phyloP scores from a whole-genome alignment of 495 filamentous ascomycete species.

The Podospora tetraspora region DNA sequence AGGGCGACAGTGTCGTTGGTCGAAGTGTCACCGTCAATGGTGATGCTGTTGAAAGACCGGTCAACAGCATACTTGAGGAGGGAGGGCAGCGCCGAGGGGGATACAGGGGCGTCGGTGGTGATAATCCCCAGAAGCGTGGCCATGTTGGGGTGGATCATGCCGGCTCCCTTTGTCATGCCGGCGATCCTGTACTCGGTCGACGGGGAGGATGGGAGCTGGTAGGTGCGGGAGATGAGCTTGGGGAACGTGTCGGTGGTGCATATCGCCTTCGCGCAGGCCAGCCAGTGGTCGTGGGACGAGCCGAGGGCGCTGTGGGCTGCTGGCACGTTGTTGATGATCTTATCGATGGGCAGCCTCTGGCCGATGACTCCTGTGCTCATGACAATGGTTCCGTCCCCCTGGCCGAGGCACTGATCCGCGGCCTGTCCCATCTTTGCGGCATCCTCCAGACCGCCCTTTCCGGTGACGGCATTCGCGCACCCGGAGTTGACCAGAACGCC shows the following conservation, averaged over 20 bases:
- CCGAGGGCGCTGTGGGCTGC: slow-evolving; percentile 63
- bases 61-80: slow-evolving; percentile 72
- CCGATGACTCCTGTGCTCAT: slow-evolving; percentile 99
- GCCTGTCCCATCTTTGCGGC: slow-evolving; percentile 73
- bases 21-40: slow-evolving; percentile 91
- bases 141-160: slow-evolving; percentile 99
- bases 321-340: slow-evolving; percentile 79
- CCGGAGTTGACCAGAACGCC: slow-evolving; percentile 91
- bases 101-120: slow-evolving; percentile 86
- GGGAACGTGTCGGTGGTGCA: slow-evolving; percentile 99
- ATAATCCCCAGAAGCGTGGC: slow-evolving; percentile 91
- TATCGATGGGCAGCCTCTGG: slow-evolving; percentile 85
- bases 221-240: slow-evolving; percentile 82
- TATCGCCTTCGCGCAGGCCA: slow-evolving; percentile 82
- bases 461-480: slow-evolving; percentile 96
- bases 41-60: slow-evolving; percentile 93
- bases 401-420: slow-evolving; percentile 66
- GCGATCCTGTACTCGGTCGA: slow-evolving; percentile 72
- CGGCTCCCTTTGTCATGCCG: slow-evolving; percentile 96
- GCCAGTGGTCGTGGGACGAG: slow-evolving; percentile 76
- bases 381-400: slow-evolving; percentile 68
- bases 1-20: slow-evolving; percentile 96
- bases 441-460: slow-evolving; percentile 85
- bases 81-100: slow-evolving; percentile 57
- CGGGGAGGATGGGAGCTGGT: slow-evolving; percentile 78